Evolutionary conservation across 1,284 basidiomycete genomes (phyloP).

Genomic region (Puccinia polysora): DNA sequence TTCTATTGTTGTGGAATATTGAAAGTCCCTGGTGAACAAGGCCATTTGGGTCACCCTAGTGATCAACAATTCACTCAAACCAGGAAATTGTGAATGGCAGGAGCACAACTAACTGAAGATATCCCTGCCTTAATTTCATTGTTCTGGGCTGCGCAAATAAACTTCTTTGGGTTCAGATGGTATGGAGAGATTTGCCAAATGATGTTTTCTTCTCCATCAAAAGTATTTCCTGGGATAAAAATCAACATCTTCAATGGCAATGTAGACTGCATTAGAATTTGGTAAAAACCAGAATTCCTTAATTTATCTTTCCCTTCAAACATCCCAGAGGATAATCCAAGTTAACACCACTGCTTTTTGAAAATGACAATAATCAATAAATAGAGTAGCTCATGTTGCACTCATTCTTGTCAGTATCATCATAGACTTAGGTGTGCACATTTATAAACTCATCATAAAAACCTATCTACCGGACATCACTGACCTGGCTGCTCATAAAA

Average conservation of each 20-base stretch:
- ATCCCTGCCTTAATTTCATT: too few species aligned
- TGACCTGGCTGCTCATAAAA: constrained; percentile 56
- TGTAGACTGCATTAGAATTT: constrained; percentile 43
- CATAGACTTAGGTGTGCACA: constrained; percentile 67
- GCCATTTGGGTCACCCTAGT: constrained; percentile 13
- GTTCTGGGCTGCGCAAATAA: constrained; percentile 44
- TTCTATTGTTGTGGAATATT: constrained; percentile 39
- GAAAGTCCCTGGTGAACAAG: constrained; percentile 47
- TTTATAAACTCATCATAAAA: constrained; percentile 47
- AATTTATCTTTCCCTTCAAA: not conserved
- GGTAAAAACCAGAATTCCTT: not conserved
- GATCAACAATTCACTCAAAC: too few species aligned
- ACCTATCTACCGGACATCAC: not conserved
- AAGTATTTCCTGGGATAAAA: not conserved
- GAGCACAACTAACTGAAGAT: too few species aligned
- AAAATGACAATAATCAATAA: constrained; percentile 14
- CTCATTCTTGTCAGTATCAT: constrained; percentile 62
- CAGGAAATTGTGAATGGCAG: too few species aligned
- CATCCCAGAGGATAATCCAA: not conserved
- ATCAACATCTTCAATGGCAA: not conserved
- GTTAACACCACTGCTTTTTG: not conserved
- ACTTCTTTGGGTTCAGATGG: constrained; percentile 59
- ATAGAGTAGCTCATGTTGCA: constrained; percentile 55
- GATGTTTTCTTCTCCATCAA: not conserved
- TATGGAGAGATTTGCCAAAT: constrained; percentile 59